Percentiles rank a stretch among this genome's conserved stretches.
Conservation (phyloP, 257 asterid species). For the Solanum gracilifrons region DNA sequence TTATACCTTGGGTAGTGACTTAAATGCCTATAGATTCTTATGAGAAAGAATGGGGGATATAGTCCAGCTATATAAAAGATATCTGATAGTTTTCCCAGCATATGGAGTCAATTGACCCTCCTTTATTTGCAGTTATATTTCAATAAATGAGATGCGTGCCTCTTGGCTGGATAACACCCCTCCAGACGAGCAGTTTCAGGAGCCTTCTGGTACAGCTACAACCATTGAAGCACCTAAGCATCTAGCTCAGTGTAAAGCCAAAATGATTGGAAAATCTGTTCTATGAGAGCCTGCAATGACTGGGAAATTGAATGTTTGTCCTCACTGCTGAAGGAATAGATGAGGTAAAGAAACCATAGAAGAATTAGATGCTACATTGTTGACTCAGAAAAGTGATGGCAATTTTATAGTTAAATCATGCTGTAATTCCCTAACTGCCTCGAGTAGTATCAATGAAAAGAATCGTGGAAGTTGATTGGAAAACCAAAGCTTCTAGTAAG, state of each 20-base stretch:
- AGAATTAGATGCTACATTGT: background rate
- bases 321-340: background rate
- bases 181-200: background rate
- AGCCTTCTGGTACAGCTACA: background rate
- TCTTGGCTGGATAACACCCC: background rate
- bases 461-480: background rate
- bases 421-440: background rate
- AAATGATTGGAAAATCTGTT: background rate
- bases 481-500: background rate
- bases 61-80: background rate
- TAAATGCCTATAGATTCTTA: background rate
- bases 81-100: background rate
- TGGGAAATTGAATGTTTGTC: background rate
- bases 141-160: background rate
- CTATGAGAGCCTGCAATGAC: background rate
- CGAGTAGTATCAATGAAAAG: background rate
- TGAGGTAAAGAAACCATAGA: background rate
- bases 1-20: background rate
- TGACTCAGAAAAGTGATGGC: background rate
- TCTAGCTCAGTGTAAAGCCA: background rate
- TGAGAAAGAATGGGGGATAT: background rate
- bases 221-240: background rate
- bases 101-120: background rate
- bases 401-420: background rate
- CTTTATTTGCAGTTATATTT: background rate